Evolutionary conservation across 1,139 yeast genomes (phyloP), one percentile per base, ranked within the genome.

Genomic region (Geotrichum bryndzae): DNA sequence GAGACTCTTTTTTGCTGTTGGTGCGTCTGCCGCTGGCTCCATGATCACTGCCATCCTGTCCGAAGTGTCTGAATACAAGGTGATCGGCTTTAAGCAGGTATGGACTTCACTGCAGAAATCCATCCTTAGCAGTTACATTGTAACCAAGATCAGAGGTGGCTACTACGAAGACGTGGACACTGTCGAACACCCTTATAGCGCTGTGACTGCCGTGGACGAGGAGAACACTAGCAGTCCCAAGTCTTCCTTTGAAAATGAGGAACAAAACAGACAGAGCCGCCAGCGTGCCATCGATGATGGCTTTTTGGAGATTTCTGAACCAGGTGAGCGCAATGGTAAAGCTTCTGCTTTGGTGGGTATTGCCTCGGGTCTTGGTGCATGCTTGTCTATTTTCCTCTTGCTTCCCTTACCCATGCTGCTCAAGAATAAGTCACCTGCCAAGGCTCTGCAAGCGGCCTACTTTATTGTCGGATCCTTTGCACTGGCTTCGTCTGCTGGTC

Each of bases 341-440:
- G 75, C 80, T 62, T 80, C 88, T 0, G 87, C 90, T 0, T 68
- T 84, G 54, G 80, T 87, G 56, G 92, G 92, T 0, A 71, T 85
- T 3, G 75, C 82, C 56, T 79, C 88, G 11, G 92, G 92, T 0
- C 68, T 84, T 13, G 94, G 94, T 51, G 94, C 92, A 0, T 80
- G 64, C 62, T 61, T 71, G 63, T 84, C 72, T 84, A 92, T 71
- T 86, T 90, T 70, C 79, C 81, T 73, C 82, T 84, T 74, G 87
- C 90, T 73, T 73, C 88, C 92, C 70, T 85, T 89, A 84, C 79
- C 90, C 51, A 71, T 80, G 51, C 63, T 75, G 13, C 86, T 85
- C 0, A 79, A 79, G 1, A 74, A 72, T 52, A 72, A 80, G 59
- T 75, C 74, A 23, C 75, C 80, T 6, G 76, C 81, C 5, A 72